phyloP scores from a whole-genome alignment of 352 stramenopile genomes.

The Phytophthora pseudosyringae region DNA sequence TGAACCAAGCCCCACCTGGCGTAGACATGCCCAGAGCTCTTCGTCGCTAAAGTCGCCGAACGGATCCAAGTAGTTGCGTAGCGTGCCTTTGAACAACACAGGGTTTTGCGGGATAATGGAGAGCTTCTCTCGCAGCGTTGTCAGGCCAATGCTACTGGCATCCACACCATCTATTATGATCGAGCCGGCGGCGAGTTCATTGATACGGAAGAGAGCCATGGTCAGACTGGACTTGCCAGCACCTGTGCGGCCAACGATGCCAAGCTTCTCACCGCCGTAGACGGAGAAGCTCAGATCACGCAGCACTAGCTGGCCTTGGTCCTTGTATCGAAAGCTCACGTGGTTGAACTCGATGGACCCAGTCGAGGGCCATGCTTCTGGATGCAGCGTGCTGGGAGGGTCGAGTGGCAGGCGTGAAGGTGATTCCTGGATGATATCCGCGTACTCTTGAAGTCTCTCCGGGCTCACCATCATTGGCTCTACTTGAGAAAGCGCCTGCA shows the following conservation, averaged over 20 bases:
- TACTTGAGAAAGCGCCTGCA: slow-evolving; percentile 65
- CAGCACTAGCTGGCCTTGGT: slow-evolving; percentile 59
- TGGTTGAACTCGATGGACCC: slow-evolving; percentile 85
- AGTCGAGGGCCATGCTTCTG: slow-evolving; percentile 67
- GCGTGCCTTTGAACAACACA: slow-evolving; percentile 92
- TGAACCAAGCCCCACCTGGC: slow-evolving; percentile 52
- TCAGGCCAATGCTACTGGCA: slow-evolving; percentile 75
- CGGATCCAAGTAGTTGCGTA: slow-evolving; percentile 93
- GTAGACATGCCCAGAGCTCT: slow-evolving; percentile 54
- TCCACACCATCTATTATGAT: slow-evolving; percentile 92
- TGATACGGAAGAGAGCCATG: slow-evolving; percentile 89
- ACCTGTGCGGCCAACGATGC: slow-evolving; percentile 90
- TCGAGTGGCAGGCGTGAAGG: slow-evolving; percentile 50
- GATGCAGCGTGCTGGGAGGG: slow-evolving; percentile 39
- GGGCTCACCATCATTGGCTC: slow-evolving; percentile 89
- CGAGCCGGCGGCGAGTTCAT: slow-evolving; percentile 78
- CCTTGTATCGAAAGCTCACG: slow-evolving; percentile 91
- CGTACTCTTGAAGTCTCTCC: slow-evolving; percentile 90
- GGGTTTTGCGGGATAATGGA: slow-evolving; percentile 95
- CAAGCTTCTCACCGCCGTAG: slow-evolving; percentile 70
- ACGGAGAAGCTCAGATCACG: slow-evolving; percentile 37
- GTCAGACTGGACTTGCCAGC: slow-evolving; percentile 89
- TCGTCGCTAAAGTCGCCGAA: slow-evolving; percentile 84
- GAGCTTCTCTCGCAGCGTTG: slow-evolving; percentile 78
- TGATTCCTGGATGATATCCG: slow-evolving; percentile 57